Base-by-base conservation (phyloP, 148 eudicot genomes). In the Nyssa sinensis region DNA sequence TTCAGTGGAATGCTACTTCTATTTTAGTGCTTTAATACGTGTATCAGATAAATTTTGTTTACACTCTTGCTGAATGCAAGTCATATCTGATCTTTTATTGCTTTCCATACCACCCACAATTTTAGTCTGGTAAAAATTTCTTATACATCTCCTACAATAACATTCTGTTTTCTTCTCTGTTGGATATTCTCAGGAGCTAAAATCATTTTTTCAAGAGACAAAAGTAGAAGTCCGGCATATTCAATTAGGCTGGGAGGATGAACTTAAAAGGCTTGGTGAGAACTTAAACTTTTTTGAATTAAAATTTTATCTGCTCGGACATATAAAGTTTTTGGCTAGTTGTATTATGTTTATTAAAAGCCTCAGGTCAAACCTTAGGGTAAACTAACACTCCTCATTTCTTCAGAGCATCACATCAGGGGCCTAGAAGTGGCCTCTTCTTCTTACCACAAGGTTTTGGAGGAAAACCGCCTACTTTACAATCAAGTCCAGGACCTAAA, bases 401-500 rank as follows among this genome's bases (percentile, higher is more conserved):
- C 64, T 62, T 73, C 77, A 94, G 98, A 76, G 62, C 77, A 90
- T 72, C 93, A 94, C 69, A 82, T 93, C 35, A 86, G 79, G 77
- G 85, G 88, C 67, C 89, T 95, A 72, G 93, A 89, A 81, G 91
- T 78, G 35, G 91, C 94, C 35, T 84, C 99, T 41, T 86, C 96
- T 62, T 89, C 96, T 64, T 95, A 92, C 80, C 89, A 95, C 84
- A 88, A 89, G 80, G 96, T 95, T 78, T 79, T 95, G 70, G 93
- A 93, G 81, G 99, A 95, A 86, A 95, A 95, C 55, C 93, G 99
- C 21, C 53, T 67, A 61, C 93, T 95, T 24, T 93, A 90, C 74
- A 95, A 95, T 85, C 93, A 88, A 82, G 94, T 95, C 41, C 99
- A 90, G 82, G 99, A 95, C 81, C 84, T 95, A 67, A 95, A 91